Evolutionary conservation across 2,329 filamentous ascomycete genomes (phyloP), one percentile per base, ranked within the genome.

Genomic region (Raffaelea deltoideospora): DNA sequence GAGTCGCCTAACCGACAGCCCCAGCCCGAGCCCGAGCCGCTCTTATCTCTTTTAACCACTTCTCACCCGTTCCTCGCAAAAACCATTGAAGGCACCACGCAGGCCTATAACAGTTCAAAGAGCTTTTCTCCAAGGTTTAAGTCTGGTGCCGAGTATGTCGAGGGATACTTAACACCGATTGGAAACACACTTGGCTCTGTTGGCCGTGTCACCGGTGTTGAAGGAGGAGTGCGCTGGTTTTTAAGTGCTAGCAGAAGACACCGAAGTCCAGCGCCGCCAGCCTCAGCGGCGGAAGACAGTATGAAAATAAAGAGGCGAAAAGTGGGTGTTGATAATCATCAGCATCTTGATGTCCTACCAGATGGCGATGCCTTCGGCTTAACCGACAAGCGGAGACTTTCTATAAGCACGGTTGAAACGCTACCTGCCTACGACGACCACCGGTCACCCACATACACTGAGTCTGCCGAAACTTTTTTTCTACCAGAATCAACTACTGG

Each of bases 81-180:
- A 21, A 85, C 86, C 0, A 87, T 93, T 47, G 84, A 83, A 46
- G 77, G 79, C 36, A 88, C 86, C 0, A 71, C 88, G 8, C 85
- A 81, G 2, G 84, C 83, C 1, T 96, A 96, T 54, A 79, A 80
- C 21, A 78, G 72, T 3, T 86, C 83, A 10, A 95, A 96, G 57
- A 84, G 87, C 47, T 92, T 88, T 50, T 92, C 85, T 2, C 86
- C 88, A 0, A 72, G 41, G 3, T 84, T 95, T 52, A 86, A 83
- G 55, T 81, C 82, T n/a, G 75, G 86, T 42, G 88, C 84, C 34
- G 85, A 94, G 53, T 85, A 92, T 48, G 77, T 95, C 17, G 88
- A 96, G 56, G 79, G 83, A 33, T 88, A 84, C 47, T 74, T 94
- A 35, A 83, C 80, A 2, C 86, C 85, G 2, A 75, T 95, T 36